A percentile compares a stretch with the other conserved stretches of the same genome.
Conservation (phyloP, 306 rosid genomes). For the Albizia julibrissin region DNA sequence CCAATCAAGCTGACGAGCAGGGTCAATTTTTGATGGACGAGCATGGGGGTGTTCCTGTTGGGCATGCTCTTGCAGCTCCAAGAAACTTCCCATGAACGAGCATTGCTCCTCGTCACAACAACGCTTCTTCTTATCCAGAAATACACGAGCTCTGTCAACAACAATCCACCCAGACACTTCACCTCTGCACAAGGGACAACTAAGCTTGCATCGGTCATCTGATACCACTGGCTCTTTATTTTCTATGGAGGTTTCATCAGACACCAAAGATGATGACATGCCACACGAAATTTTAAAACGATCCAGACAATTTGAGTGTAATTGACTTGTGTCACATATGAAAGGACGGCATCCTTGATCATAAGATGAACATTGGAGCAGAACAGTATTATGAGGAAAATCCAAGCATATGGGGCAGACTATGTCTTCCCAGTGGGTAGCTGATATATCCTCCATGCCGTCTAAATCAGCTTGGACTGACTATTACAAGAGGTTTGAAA, state of each 20-base stretch:
- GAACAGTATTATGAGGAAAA: conserved; percentile 88
- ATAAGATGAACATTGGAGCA: conserved; percentile 81
- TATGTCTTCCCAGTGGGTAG: conserved; percentile 67
- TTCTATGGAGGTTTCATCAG: conserved; percentile 41
- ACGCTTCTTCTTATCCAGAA: conserved; percentile 85
- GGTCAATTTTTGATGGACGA: conserved; percentile 88
- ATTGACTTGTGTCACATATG: conserved; percentile 81
- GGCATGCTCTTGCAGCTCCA: conserved; percentile 81
- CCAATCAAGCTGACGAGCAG: conserved; percentile 95
- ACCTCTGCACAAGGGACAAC: conserved; percentile 94
- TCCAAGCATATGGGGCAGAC: conserved; percentile 93
- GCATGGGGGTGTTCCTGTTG: conserved; percentile 85
- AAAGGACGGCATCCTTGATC: conserved; percentile 89
- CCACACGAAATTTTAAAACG: conserved; percentile 80
- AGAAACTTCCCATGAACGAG: conserved; percentile 69
- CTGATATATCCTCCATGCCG: conserved; percentile 50
- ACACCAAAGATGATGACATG: conserved; percentile 47
- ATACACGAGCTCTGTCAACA: conserved; percentile 63
- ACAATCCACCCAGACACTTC: conserved; percentile 86
- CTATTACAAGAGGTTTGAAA: conserved; percentile 18
- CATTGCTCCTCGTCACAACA: conserved; percentile 78
- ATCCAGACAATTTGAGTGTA: conserved; percentile 91
- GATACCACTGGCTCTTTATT: conserved; percentile 46
- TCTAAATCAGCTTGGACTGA: not conserved
- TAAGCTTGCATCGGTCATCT: conserved; percentile 53